Conservation (phyloP, 1,284 basidiomycete species). For the Sporisorium sorghi region DNA sequence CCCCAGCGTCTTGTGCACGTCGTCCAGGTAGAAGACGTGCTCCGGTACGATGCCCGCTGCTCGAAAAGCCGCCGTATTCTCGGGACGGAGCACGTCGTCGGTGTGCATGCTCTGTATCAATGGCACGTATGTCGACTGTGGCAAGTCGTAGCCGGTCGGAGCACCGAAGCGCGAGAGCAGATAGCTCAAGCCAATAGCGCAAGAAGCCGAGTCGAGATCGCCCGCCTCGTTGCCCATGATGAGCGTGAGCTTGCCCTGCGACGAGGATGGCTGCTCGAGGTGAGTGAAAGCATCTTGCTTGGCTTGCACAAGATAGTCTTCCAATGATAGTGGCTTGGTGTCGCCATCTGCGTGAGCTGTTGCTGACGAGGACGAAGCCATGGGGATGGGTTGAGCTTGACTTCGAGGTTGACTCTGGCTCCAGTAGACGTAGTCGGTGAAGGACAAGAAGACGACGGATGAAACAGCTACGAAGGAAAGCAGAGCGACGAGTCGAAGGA, state of each 20-base stretch:
- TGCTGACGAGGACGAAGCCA: conserved; percentile 2
- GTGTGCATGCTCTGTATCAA: conserved; percentile 78
- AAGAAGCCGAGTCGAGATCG: conserved; percentile 65
- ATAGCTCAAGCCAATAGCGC: conserved; percentile 60
- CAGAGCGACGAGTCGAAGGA: conserved; percentile 31
- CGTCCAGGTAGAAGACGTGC: conserved; percentile 48
- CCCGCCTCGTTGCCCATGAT: conserved; percentile 68
- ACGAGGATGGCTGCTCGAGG: conserved; percentile 18
- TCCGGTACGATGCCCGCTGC: conserved; percentile 31
- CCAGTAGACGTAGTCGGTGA: conserved; percentile 35
- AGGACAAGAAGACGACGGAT: conserved; percentile 32
- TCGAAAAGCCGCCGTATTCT: conserved; percentile 74
- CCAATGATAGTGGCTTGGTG: conserved; percentile 6
- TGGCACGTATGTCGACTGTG: conserved; percentile 73
- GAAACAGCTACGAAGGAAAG: conserved; percentile 35
- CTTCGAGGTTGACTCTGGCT: conserved; percentile 13
- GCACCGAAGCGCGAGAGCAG: conserved; percentile 52
- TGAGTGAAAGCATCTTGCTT: conserved; percentile 33
- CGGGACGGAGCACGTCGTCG: conserved; percentile 83
- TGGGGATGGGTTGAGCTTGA: not conserved
- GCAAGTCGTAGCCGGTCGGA: conserved; percentile 25
- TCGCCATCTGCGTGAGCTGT: not conserved
- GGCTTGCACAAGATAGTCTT: conserved; percentile 29
- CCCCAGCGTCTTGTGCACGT: conserved; percentile 36
- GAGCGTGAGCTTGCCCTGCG: conserved; percentile 38